Base-by-base conservation (phyloP, 306 rosid genomes). In the Crotalaria pallida region DNA sequence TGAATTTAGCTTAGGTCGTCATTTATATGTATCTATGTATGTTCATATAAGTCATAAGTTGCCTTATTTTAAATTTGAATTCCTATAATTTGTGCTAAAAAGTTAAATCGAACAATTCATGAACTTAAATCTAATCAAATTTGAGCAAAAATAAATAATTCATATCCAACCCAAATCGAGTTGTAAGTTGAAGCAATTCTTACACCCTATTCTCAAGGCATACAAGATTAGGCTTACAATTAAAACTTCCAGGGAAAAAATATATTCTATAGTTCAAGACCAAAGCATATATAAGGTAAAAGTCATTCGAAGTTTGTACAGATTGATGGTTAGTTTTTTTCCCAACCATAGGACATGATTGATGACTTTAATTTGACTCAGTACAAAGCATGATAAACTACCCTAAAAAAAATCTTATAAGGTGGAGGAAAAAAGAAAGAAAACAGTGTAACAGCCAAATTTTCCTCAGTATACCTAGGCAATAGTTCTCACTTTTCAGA, bases 381-480 rank as follows among this genome's bases (percentile, higher is more conserved):
- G 33, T 65, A 57, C 82, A 72, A 72, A 72, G 33, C 71, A 73
- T 67, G 60, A 43, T 10, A 48, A 71, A 17, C 72, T 65, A 48
- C 70, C 45, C 64, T 40, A 2, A 34, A 61, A 75, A 48, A 70
- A 7, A 3, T n/a, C n/a, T 52, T 3, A 55, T 24, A 10, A 40
- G 17, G 7, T 34, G 22, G 33, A 3, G 33, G 3, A 47, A 9
- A 9, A 53, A 45, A 60, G 10, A 45, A 10, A 16, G 13, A 9
- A 41, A n/a, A 45, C 3, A 55, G 48, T 27, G 24, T 16, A 55
- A 50, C 55, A 48, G 27, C 74, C 74, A 55, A 67, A 51, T 41
- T 58, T 19, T 52, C 62, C 53, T 29, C 65, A 18, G 23, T 19
- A 27, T 62, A 63, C 50, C 52, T 69, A 60, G 47, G 58, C 44